Evolutionary conservation across 441 rosid species (phyloP), one percentile per base, ranked within the genome.

Genomic region (Populus hybrid): DNA sequence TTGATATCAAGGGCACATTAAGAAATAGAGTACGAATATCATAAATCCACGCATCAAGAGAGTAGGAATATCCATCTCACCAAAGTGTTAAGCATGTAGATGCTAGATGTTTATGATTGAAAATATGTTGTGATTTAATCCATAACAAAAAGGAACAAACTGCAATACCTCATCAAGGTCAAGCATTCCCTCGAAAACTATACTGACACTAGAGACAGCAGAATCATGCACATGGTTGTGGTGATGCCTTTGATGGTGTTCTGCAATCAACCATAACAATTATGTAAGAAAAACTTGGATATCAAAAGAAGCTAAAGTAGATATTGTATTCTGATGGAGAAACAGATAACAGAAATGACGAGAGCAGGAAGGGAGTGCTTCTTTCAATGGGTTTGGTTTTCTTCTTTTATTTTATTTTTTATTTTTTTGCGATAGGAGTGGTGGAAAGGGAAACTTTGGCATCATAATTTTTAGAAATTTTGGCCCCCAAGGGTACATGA

Each of bases 211-310:
- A 23, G 97, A 89, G 67, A 91, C 92, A 6, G 89, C 81, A 83
- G 92, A 82, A 81, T 92, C 97, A 78, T 90, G 97, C 40, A 82
- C 79, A 81, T 89, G 93, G 38, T 88, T 86, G 77, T 90, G 93
- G 83, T 81, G 89, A 85, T 88, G 92, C 73, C 80, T 88, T 68
- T 80, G 74, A 70, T 85, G 87, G 72, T 85, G 86, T 69, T 84
- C 90, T 90, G 84, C 71, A 85, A 54, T 24, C 20, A 46, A 46
- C 57, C 57, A 46, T 4, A 46, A 46, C 57, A 46, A 1, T 14
- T 46, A 14, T 14, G 7, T 46, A 4, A 46, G 57, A 46, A 46
- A 46, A 46, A 46, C 57, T 2, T 46, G 57, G 57, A 46, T 46
- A 46, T 46, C 57, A 46, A 46, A 46, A 14, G 57, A 46, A 46